Evolutionary conservation across 257 asterid genomes (phyloP), one percentile per base, ranked within the genome.

Genomic region (Anisodus tanguticus): DNA sequence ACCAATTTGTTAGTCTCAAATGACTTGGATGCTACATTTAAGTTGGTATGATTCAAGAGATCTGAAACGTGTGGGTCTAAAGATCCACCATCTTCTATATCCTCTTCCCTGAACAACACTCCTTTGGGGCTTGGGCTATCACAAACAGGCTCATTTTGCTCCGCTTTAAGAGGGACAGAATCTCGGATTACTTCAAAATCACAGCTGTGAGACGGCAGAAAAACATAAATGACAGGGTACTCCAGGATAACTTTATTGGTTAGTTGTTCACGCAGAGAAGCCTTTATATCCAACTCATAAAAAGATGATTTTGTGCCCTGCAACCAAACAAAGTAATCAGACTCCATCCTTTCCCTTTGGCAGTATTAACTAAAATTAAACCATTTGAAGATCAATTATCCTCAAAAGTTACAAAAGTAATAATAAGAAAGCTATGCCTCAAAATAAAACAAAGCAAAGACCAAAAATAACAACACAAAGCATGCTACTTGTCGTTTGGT

Each of bases 161-260:
- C 89, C 70, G 45, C 83, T 83, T 81, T 88, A 6, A 16, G 70
- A 41, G 90, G 91, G 80, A 43, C 68, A 37, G 51, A 53, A 41
- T 89, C 86, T 5, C 84, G 83, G 60, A 92, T 67, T 13, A 94
- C 93, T 80, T 89, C 93, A 86, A 94, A 94, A 85, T 93, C 91
- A 83, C 57, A 81, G 88, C 78, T 88, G 77, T 92, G 95, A 3
- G 98, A 91, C 43, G 98, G 99, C 84, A 93, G 90, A 70, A 88
- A 92, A 85, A 94, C 93, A 66, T 91, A 92, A 87, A 95, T 88
- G 37, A 94, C 92, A 8, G 99, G 99, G 88, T 92, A 95, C 84
- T 95, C 99, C 67, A 94, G 84, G 77, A 95, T 84, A 74, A 84
- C 88, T 67, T 89, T 81, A 83, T 90, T 86, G 16, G 93, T 92